A percentile compares a stretch with the other conserved stretches of the same genome.
These are phyloP conservation scores for Pyricularia pennisetigena DNA, from an alignment of 2,329 filamentous ascomycete species.

Conservation along the genomic window DNA sequence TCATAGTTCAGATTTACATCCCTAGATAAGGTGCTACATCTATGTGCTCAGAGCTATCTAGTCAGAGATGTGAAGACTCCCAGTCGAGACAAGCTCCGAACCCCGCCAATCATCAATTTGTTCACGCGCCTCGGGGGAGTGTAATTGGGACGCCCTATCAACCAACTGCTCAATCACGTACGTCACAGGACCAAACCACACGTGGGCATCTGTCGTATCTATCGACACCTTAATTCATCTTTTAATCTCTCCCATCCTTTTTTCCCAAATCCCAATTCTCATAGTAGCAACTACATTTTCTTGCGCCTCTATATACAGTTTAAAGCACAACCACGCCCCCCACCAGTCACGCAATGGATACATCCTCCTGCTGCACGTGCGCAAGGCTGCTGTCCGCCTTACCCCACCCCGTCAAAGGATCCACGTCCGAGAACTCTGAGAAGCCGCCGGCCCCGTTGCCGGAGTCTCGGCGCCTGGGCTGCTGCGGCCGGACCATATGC, in stretches of 20 bases:
- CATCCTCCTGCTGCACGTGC: constrained; percentile 61
- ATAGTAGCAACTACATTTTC: no score
- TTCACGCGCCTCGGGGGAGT: not conserved
- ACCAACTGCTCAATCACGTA: not conserved
- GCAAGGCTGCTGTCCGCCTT: constrained; percentile 48
- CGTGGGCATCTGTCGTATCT: not conserved
- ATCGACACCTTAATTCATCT: not conserved
- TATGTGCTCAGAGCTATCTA: no score
- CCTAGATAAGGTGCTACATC: no score
- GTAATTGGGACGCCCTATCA: not conserved
- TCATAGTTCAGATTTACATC: no score
- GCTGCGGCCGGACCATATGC: constrained; percentile 64
- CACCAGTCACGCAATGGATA: constrained; percentile 17
- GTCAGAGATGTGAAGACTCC: not conserved
- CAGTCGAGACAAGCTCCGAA: not conserved
- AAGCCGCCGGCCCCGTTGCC: constrained; percentile 20
- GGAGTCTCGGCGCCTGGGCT: constrained; percentile 51
- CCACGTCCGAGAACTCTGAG: not conserved
- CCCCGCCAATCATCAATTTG: not conserved
- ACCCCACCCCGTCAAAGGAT: constrained; percentile 21
- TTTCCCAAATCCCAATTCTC: no score
- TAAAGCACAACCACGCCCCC: not conserved
- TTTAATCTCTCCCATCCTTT: no score
- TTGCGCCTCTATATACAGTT: not conserved
- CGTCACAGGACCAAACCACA: not conserved